Evolutionary conservation across 2,329 filamentous ascomycete species (phyloP).

Genomic region (Pseudogymnoascus pannorum): DNA sequence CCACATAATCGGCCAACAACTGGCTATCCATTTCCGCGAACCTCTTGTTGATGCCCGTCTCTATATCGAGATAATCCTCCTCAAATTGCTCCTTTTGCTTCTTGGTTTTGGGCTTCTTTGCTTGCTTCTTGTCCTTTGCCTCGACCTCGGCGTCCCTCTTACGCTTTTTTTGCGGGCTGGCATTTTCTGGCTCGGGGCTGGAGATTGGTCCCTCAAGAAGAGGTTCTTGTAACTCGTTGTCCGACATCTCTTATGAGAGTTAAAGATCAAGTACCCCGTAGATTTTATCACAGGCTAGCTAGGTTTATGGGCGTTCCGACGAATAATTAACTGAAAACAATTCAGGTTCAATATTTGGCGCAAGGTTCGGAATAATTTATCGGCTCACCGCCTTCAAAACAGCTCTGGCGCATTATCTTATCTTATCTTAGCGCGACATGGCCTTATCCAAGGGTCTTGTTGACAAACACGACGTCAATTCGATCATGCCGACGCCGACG

Average conservation of each 20-base stretch:
- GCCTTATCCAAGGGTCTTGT: constrained; percentile 9
- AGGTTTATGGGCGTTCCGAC: neutral
- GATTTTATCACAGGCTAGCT: neutral
- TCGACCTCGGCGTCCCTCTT: constrained; percentile 22
- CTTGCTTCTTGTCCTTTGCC: constrained; percentile 16
- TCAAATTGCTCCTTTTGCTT: constrained; percentile 45
- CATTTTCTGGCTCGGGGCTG: constrained; percentile 16
- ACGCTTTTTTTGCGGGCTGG: constrained; percentile 23
- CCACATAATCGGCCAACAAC: constrained; percentile 78
- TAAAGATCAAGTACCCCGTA: neutral
- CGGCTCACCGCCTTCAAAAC: constrained; percentile 4
- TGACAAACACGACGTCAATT: constrained; percentile 6
- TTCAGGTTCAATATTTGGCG: neutral
- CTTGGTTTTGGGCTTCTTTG: constrained; percentile 51
- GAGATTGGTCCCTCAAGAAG: constrained; percentile 21
- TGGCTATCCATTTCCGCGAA: constrained; percentile 77
- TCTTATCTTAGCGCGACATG: constrained; percentile 4
- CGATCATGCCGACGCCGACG: constrained; percentile 5
- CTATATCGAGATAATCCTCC: constrained; percentile 54
- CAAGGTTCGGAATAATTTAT: neutral
- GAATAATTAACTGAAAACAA: neutral
- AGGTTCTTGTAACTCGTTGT: constrained; percentile 24
- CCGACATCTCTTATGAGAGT: constrained; percentile 19
- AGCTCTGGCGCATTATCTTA: constrained; percentile 7
- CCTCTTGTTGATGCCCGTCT: constrained; percentile 70